A percentile compares a stretch with the other conserved stretches of the same genome.
Evolutionary conservation across 768 basidiomycete species (phyloP).

Genomic region (Lactifluus echinatus): DNA sequence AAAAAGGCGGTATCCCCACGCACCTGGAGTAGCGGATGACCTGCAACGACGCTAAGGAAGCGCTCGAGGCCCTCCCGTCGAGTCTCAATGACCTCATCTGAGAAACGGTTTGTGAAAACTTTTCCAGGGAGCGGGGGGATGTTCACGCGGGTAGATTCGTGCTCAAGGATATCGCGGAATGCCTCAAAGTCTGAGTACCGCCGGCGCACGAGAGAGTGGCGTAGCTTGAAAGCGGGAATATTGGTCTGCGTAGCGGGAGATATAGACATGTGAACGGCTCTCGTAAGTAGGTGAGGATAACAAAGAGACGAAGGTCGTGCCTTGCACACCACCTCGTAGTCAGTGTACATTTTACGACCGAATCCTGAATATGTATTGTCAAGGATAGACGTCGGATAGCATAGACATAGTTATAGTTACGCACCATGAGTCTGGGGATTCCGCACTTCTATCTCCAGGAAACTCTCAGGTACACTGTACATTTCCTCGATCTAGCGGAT

Average conservation of each 20-base stretch:
- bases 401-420: constrained; percentile 17
- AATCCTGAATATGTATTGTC: constrained; percentile 47
- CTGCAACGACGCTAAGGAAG: constrained; percentile 93
- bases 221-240: constrained; percentile 97
- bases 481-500: constrained; percentile 82
- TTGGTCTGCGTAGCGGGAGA: constrained; percentile 61
- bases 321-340: constrained; percentile 98
- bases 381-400: not conserved
- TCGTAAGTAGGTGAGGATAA: not conserved
- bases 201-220: constrained; percentile 51
- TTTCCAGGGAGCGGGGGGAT: constrained; percentile 97
- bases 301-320: constrained; percentile 33
- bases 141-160: constrained; percentile 94
- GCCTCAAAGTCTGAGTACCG: constrained; percentile 70
- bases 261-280: not conserved
- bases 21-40: constrained; percentile 93
- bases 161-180: constrained; percentile 95
- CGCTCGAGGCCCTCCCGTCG: constrained; percentile 89
- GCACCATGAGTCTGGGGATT: constrained; percentile 96
- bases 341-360: constrained; percentile 98
- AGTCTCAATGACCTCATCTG: constrained; percentile 92
- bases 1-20: constrained; percentile 20
- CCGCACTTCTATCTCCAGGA: constrained; percentile 93
- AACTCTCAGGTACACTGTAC: constrained; percentile 96
- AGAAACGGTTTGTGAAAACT: constrained; percentile 96